These are phyloP conservation scores for Hypericum androsaemum DNA, from an alignment of 345 rosid species.

Conservation along the genomic window DNA sequence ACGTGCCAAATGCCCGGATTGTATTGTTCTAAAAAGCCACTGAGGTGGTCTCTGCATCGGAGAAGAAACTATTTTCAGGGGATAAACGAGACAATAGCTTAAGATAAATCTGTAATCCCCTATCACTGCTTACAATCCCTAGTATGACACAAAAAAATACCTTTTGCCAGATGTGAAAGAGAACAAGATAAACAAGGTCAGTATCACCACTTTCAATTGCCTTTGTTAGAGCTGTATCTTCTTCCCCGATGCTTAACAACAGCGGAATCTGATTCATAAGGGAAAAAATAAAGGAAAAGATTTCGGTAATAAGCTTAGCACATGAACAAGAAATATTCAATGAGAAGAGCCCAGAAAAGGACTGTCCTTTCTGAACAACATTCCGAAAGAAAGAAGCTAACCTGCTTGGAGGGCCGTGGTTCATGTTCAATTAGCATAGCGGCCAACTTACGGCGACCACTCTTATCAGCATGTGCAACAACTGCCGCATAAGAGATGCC, in stretches of 20 bases:
- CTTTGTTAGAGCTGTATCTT: conserved; percentile 83
- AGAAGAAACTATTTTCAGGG: background rate
- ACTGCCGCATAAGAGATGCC: conserved; percentile 99
- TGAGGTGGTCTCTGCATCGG: conserved; percentile 59
- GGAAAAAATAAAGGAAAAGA: no score
- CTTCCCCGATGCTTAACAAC: conserved; percentile 86
- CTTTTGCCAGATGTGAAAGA: conserved; percentile 97
- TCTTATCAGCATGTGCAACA: conserved; percentile 97
- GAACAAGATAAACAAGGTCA: conserved; percentile 89
- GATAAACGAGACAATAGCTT: background rate
- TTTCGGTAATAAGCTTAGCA: background rate
- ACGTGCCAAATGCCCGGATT: conserved; percentile 72
- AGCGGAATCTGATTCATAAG: conserved; percentile 72
- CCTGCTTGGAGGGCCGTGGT: conserved; percentile 94
- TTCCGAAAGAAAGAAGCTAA: conserved; percentile 4
- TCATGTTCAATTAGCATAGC: conserved; percentile 96
- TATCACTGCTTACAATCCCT: no score
- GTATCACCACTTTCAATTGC: conserved; percentile 96
- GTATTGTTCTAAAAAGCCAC: conserved; percentile 84
- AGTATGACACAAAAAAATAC: conserved; percentile 21
- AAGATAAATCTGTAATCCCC: background rate
- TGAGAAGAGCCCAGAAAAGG: background rate
- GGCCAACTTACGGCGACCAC: conserved; percentile 81
- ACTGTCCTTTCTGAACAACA: conserved; percentile 16
- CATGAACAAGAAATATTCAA: background rate